A percentile compares a stretch with the other conserved stretches of the same genome.
These are phyloP conservation scores for Grosmannia huntii DNA, from an alignment of 2,329 filamentous ascomycete species.

Conservation along the genomic window DNA sequence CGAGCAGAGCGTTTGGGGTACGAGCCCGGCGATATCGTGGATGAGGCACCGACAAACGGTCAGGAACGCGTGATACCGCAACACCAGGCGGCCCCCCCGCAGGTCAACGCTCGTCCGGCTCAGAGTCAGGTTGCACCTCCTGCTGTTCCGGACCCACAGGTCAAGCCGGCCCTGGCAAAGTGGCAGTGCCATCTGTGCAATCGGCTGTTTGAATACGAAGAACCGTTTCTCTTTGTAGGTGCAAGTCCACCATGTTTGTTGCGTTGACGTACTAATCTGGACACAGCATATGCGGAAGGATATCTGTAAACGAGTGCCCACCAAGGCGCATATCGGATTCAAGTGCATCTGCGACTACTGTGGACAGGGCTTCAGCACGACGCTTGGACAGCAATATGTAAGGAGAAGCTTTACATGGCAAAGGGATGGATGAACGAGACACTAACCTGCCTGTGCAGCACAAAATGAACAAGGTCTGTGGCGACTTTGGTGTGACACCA, in stretches of 20 bases:
- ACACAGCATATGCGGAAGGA: slow-evolving; percentile 23
- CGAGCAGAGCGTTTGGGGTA: slow-evolving; percentile 45
- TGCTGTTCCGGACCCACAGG: background rate
- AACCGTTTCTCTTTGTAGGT: slow-evolving; percentile 21
- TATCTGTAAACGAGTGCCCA: slow-evolving; percentile 19
- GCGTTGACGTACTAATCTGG: background rate
- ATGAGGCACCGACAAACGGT: slow-evolving; percentile 24
- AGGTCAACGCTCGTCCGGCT: background rate
- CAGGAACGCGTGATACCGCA: slow-evolving; percentile 24
- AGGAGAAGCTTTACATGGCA: slow-evolving; percentile 7
- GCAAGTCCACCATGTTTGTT: background rate
- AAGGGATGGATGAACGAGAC: background rate
- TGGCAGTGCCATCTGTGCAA: slow-evolving; percentile 18
- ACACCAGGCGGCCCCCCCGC: background rate
- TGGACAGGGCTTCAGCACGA: slow-evolving; percentile 29
- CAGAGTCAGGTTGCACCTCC: background rate
- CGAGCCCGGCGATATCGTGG: slow-evolving; percentile 34
- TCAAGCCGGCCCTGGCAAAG: background rate
- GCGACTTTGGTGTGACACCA: slow-evolving; percentile 15
- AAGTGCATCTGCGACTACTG: slow-evolving; percentile 32
- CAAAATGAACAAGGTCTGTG: slow-evolving; percentile 30
- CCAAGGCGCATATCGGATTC: slow-evolving; percentile 15
- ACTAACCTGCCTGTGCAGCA: slow-evolving; percentile 19
- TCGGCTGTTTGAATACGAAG: slow-evolving; percentile 21
- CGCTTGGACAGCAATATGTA: slow-evolving; percentile 28